Evolutionary conservation across 2,329 filamentous ascomycete genomes (phyloP).

Genomic region (Alternaria sp.): DNA sequence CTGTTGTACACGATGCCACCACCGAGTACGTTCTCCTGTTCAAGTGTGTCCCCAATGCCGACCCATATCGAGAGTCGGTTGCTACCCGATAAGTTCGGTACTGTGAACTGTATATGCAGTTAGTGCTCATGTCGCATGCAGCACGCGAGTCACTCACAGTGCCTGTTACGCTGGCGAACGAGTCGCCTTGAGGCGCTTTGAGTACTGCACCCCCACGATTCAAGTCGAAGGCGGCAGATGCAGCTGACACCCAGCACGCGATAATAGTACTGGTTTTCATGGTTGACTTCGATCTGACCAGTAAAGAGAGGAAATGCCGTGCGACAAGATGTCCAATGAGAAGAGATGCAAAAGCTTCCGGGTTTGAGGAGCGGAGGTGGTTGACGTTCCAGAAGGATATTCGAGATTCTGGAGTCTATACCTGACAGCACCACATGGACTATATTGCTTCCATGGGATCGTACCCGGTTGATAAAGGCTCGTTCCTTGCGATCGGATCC

Average conservation of each 20-base stretch:
- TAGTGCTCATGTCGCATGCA: neutral
- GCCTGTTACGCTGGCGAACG: constrained; percentile 28
- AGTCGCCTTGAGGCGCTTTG: constrained; percentile 32
- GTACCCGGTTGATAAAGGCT: constrained; percentile 17
- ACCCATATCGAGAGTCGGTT: constrained; percentile 34
- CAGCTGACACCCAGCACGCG: constrained; percentile 15
- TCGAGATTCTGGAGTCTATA: constrained; percentile 5
- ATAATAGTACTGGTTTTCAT: constrained; percentile 23
- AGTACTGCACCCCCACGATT: constrained; percentile 33
- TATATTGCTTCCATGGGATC: constrained; percentile 16
- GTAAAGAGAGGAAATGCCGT: neutral
- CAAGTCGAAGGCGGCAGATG: constrained; percentile 30
- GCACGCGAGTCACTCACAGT: constrained; percentile 8
- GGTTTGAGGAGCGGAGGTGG: neutral
- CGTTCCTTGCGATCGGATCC: neutral
- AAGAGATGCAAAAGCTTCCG: neutral
- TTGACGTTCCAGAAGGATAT: constrained; percentile 6
- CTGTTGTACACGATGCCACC: constrained; percentile 32
- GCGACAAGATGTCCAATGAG: constrained; percentile 2
- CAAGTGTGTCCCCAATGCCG: constrained; percentile 27
- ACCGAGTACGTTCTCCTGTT: constrained; percentile 30
- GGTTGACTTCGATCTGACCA: neutral
- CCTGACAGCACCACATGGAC: constrained; percentile 9
- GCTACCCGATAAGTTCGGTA: constrained; percentile 27
- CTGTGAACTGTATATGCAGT: constrained; percentile 17